These are phyloP conservation scores for Penicillium sp. DNA, from an alignment of 2,329 filamentous ascomycete species.

Conservation along the genomic window DNA sequence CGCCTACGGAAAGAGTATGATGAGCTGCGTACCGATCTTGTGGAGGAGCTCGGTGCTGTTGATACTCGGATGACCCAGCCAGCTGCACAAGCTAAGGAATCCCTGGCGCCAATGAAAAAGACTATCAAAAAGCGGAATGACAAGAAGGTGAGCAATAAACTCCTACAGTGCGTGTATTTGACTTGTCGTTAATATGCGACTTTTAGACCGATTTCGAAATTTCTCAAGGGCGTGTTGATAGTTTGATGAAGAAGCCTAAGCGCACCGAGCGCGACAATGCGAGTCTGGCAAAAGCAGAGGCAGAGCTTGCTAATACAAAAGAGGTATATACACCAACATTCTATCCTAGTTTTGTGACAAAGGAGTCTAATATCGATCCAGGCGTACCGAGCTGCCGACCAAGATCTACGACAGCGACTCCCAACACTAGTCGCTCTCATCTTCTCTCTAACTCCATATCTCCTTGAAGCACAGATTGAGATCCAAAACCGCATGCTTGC, in stretches of 20 bases:
- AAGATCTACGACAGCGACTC: slow-evolving; percentile 68
- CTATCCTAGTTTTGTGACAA: not conserved
- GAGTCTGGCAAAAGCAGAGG: slow-evolving; percentile 67
- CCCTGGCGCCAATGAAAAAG: slow-evolving; percentile 71
- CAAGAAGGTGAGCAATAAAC: slow-evolving; percentile 55
- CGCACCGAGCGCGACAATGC: slow-evolving; percentile 72
- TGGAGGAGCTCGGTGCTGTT: slow-evolving; percentile 69
- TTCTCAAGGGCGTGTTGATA: slow-evolving; percentile 68
- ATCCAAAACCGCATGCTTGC: slow-evolving; percentile 76
- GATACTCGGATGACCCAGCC: slow-evolving; percentile 69
- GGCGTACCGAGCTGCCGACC: slow-evolving; percentile 73
- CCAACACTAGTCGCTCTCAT: slow-evolving; percentile 69
- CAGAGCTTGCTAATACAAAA: slow-evolving; percentile 63
- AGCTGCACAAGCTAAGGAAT: slow-evolving; percentile 66
- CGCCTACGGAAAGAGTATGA: slow-evolving; percentile 66
- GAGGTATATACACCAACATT: slow-evolving; percentile 50
- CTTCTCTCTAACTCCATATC: slow-evolving; percentile 70
- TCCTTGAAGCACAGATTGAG: slow-evolving; percentile 68
- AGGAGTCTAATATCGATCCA: slow-evolving; percentile 30
- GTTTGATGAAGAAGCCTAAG: slow-evolving; percentile 66
- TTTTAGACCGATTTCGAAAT: slow-evolving; percentile 72
- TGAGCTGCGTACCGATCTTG: slow-evolving; percentile 69
- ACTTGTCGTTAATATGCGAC: not conserved
- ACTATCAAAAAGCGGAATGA: slow-evolving; percentile 83
- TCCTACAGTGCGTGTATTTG: not conserved